These are phyloP conservation scores for Solanum chiquidenum DNA, from an alignment of 257 asterid species.

Conservation along the genomic window DNA sequence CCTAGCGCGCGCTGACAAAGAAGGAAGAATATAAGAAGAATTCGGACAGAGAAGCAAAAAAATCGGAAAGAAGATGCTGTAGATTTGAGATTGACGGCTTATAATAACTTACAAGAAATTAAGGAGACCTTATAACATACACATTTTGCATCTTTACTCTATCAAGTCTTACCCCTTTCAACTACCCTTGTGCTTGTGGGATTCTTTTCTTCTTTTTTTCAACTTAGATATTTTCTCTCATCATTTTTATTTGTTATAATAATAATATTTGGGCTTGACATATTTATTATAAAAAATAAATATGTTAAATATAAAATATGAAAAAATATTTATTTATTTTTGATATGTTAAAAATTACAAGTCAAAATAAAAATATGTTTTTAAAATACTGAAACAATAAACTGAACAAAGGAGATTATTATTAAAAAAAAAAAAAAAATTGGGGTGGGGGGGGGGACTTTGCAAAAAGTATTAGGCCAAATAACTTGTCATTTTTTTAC, in stretches of 20 bases:
- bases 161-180: background rate
- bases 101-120: background rate
- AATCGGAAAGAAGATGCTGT: background rate
- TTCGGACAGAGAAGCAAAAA: background rate
- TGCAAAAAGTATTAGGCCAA: background rate
- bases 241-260: background rate
- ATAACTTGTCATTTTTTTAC: background rate
- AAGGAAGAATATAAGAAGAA: background rate
- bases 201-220: background rate
- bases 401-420: background rate
- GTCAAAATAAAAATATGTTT: too few relatives aligned
- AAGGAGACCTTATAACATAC: background rate
- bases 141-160: background rate
- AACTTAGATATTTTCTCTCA: background rate
- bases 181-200: background rate
- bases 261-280: background rate
- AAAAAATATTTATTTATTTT: too few relatives aligned
- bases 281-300: too few relatives aligned
- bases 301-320: too few relatives aligned
- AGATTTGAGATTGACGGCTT: background rate
- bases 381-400: too few relatives aligned
- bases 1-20: background rate
- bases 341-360: too few relatives aligned
- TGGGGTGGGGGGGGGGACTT: too few relatives aligned
- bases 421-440: too few relatives aligned